Percentiles rank a stretch among this genome's conserved stretches.
phyloP scores from a whole-genome alignment of 331 rosid species.

The Quercus phellos region DNA sequence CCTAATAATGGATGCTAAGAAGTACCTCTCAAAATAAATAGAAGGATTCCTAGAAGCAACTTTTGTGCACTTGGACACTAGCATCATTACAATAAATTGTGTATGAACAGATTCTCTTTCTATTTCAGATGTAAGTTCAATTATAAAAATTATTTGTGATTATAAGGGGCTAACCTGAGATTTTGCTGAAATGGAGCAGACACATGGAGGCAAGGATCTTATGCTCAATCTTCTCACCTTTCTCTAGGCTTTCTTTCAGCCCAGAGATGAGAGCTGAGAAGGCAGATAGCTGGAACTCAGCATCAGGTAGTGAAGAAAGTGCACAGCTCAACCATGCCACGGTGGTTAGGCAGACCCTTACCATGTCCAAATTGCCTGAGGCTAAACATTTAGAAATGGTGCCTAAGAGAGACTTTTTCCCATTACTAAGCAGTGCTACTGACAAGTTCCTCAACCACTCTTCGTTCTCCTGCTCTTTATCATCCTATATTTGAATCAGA shows the following conservation, averaged over 20 bases:
- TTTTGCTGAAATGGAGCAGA: constrained; percentile 70
- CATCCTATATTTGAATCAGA: constrained; percentile 36
- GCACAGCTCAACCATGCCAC: constrained; percentile 71
- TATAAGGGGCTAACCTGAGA: constrained; percentile 43
- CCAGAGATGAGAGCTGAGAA: constrained; percentile 43
- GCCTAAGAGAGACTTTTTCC: constrained; percentile 54
- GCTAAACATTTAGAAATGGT: constrained; percentile 47
- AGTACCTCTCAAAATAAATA: not conserved
- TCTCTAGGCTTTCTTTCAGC: constrained; percentile 45
- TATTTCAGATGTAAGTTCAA: not conserved
- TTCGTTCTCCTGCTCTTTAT: constrained; percentile 40
- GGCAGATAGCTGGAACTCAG: constrained; percentile 49
- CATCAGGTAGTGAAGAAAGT: constrained; percentile 30
- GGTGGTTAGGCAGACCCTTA: constrained; percentile 43
- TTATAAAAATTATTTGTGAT: not conserved
- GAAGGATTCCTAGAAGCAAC: not conserved
- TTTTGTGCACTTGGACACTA: not conserved
- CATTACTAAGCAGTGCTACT: constrained; percentile 45
- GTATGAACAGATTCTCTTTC: not conserved
- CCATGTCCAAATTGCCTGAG: constrained; percentile 47
- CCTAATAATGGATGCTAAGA: not conserved
- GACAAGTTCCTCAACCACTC: constrained; percentile 50
- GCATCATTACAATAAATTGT: not conserved
- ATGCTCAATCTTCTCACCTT: constrained; percentile 44
- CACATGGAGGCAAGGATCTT: constrained; percentile 62